A percentile compares a stretch with the other conserved stretches of the same genome.
Evolutionary conservation across 202 grass and related monocot genomes (phyloP).

Genomic region (Alloteropsis angusta): DNA sequence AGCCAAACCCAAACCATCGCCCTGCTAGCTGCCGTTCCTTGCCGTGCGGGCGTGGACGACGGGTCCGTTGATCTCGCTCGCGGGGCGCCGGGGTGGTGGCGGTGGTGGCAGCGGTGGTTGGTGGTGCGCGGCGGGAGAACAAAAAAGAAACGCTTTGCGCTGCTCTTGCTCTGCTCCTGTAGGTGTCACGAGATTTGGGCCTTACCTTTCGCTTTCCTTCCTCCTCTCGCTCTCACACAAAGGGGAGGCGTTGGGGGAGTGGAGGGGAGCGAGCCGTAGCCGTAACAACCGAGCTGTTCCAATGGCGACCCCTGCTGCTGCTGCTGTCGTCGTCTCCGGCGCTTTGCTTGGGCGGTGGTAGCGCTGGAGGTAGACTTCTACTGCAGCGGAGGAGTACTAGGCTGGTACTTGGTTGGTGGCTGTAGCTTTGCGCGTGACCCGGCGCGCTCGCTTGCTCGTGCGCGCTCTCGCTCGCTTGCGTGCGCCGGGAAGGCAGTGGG

Average conservation of each 20-base stretch:
- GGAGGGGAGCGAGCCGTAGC: neutral
- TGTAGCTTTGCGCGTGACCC: neutral
- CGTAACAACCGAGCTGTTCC: slow-evolving; percentile 24
- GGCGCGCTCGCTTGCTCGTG: neutral
- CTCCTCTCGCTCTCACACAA: neutral
- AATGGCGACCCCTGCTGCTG: slow-evolving; percentile 24
- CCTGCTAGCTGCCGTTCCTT: neutral
- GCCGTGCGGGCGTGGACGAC: slow-evolving; percentile 1
- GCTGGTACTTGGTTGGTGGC: neutral
- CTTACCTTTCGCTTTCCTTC: slow-evolving; percentile 30
- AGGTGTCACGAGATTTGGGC: slow-evolving; percentile 33
- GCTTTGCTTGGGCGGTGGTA: neutral
- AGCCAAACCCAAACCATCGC: neutral
- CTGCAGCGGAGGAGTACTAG: neutral
- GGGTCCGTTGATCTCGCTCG: neutral
- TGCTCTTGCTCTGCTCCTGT: slow-evolving; percentile 5
- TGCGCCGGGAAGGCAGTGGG: slow-evolving; percentile 14
- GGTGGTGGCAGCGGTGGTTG: neutral
- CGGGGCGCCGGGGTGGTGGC: neutral
- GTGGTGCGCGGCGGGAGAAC: neutral
- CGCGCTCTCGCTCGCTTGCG: neutral
- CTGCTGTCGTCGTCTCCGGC: slow-evolving; percentile 7
- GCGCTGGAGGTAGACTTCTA: neutral
- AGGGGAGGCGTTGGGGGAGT: neutral
- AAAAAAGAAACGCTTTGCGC: slow-evolving; percentile 5